Base-by-base conservation (phyloP, 495 filamentous ascomycete species). In the Oidiodendron maius region DNA sequence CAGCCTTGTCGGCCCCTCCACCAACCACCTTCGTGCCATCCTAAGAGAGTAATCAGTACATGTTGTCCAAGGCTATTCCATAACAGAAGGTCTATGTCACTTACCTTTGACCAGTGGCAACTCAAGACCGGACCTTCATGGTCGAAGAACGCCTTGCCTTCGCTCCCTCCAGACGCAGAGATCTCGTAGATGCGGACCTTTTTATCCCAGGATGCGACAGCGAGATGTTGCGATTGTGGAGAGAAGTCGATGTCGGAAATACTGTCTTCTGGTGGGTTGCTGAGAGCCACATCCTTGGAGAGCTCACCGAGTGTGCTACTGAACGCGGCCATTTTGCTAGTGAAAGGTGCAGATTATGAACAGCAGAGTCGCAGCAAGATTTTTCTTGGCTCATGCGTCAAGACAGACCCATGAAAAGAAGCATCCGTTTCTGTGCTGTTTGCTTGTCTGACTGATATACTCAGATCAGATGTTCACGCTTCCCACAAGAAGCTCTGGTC, bases 121-220 rank as follows among this genome's bases (percentile, higher is more conserved):
- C 77, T 83, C 56, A 96, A 63, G 20, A 89, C 86, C 18, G 87
- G 86, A 26, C 71, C 82, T 47, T 89, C 83, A 67, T 84, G 80
- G 48, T 87, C 80, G 62, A 91, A 86, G 30, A 84, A 63, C 20
- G 87, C 85, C 60, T 88, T 91, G 34, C 86, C 86, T 65, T 81
- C 72, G 61, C 83, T 89, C 54, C 76, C 71, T 22, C 84, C 85
- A 51, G 77, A 75, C 34, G 71, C 67, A 46, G 82, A 82, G 64
- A 93, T 85, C 64, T 95, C 85, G 65, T 95, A 96, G 58, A 96
- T 91, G 57, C 87, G 83, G 54, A 95, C 87, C 57, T 87, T 90
- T 65, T 91, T 94, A 61, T 96, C 91, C 91, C 91, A 96, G 35
- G 84, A 91, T 42, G 88, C 75, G 32, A 93, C 84, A 23, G 91